Evolutionary conservation across 2,329 filamentous ascomycete genomes (phyloP), one percentile per base, ranked within the genome.

Genomic region (Colletotrichum noveboracense): DNA sequence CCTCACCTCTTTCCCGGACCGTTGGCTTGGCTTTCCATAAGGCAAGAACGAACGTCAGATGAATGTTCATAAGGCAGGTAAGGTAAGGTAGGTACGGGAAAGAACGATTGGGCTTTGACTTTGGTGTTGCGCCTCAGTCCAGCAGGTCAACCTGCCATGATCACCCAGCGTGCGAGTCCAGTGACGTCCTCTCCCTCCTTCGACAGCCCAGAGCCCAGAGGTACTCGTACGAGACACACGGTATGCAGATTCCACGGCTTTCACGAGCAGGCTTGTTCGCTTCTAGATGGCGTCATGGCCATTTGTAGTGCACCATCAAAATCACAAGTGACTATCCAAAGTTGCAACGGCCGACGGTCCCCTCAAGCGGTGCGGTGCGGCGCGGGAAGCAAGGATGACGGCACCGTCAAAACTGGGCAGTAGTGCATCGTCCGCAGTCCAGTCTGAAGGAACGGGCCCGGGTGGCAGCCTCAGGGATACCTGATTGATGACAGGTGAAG

Each of bases 331-430:
- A 18, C 38, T 48, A 56, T 69, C 52, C 70, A 28, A 38, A 75
- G 62, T 76, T 66, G 58, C 68, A 76, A 77, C 55, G 69, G 61
- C 67, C 61, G 66, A 76, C 55, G 68, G 73, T 72, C 70, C 43
- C 43, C 66, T 62, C 56, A 36, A 62, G 56, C 68, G 71, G 74
- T 76, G 75, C 69, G 73, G 66, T 70, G 76, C 69, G 66, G 68
- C 70, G 72, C 76, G 74, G 74, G 76, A 77, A 66, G 34, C 76
- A 74, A 70, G 76, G 76, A 74, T 77, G 56, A 30, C 52, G 64
- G 68, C 72, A 76, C 75, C 67, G 72, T 76, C 64, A 32, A 70
- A 43, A 55, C 70, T 69, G 56, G 34, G 16, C 43, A 26, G 60
- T 12, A 38, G 34, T 18, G n/a, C 32, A n/a, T 43, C 18, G 18